Base-by-base conservation (phyloP, 768 basidiomycete genomes). In the Clathrus columnatus region DNA sequence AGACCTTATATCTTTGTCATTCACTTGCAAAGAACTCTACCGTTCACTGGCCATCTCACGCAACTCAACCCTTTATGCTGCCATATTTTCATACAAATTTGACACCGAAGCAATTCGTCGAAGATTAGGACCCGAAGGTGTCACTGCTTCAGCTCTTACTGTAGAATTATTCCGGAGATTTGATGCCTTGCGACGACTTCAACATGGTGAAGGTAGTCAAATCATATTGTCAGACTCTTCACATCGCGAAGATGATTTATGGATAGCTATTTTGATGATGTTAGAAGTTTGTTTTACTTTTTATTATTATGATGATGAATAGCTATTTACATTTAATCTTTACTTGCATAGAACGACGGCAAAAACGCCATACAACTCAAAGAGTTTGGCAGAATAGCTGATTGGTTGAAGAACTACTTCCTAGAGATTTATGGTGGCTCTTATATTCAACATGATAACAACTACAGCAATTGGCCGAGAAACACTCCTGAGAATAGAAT, bases 251-350 rank as follows among this genome's bases (percentile, higher is more conserved):
- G 61, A 67, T 24, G 62, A 61, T 44, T 76, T 91, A 5, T 85
- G 82, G 73, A 76, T 78, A 26, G 77, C 82, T 24, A 90, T 85
- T 63, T 68, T 87, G 32, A 81, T 91, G 81, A 77, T 90, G 75
- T 70, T 91, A 47, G 90, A 92, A 45, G 54, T 55, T 14, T 44
- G 24, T 14, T 41, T 30, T 23, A 14, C 23, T 7, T 21, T n/a
- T 23, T 30, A 1, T n/a, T 14, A 6, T 18, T n/a, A 24, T 17
- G 48, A 6, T 29, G 26, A 2, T 2, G n/a, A 4, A n/a, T n/a
- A n/a, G n/a, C n/a, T n/a, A n/a, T n/a, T n/a, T n/a, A 24, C 14
- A 14, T 28, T n/a, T 14, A 42, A 4, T 5, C 28, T 7, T 21
- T 18, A 1, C 4, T 47, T 16, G 4, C 11, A 14, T 28, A 55